phyloP scores from a whole-genome alignment of 1,284 basidiomycete species.

The Ustilago trichophora region DNA sequence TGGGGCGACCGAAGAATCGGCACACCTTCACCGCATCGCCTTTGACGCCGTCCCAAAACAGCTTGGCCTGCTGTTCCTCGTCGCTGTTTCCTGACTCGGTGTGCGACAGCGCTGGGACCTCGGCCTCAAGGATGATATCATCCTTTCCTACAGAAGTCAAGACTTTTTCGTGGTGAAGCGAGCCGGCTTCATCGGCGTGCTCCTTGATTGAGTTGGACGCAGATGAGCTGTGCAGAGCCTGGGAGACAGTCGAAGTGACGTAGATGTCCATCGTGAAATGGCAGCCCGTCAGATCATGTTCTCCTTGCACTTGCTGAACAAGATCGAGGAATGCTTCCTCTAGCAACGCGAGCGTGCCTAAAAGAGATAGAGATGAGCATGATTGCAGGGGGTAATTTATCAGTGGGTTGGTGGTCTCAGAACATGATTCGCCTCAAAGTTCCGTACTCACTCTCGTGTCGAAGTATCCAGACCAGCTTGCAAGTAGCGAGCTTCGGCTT shows the following conservation, averaged over 20 bases:
- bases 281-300: neutral
- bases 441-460: constrained; percentile 4
- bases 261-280: neutral
- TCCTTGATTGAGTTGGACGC: neutral
- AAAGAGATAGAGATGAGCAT: too few relatives aligned
- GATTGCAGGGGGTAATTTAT: too few relatives aligned
- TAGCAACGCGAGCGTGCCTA: neutral
- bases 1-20: neutral
- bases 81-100: too few relatives aligned
- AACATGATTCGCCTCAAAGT: too few relatives aligned
- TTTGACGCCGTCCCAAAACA: too few relatives aligned
- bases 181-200: too few relatives aligned
- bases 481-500: neutral
- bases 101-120: neutral
- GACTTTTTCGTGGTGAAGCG: too few relatives aligned
- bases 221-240: neutral
- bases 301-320: neutral
- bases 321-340: neutral
- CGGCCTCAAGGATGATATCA: too few relatives aligned
- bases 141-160: too few relatives aligned
- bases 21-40: neutral
- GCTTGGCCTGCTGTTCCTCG: too few relatives aligned
- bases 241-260: constrained; percentile 1
- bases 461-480: constrained; percentile 21
- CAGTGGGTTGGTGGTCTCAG: too few relatives aligned